Evolutionary conservation across 768 basidiomycete genomes (phyloP).

Genomic region (Lanmaoa pseudosensibilis): DNA sequence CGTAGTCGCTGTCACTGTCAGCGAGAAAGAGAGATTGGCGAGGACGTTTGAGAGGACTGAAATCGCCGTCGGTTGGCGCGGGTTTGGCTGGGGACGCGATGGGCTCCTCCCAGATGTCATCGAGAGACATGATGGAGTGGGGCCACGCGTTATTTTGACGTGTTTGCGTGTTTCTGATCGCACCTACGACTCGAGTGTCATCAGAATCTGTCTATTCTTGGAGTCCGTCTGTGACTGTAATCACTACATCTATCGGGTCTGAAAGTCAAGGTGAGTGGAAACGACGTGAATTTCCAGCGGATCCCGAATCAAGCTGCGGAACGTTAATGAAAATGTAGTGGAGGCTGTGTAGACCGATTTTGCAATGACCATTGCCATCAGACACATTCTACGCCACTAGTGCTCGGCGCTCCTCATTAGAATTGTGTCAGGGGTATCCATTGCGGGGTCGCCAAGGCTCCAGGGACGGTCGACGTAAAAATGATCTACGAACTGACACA

Average conservation of each 20-base stretch:
- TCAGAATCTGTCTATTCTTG: no score
- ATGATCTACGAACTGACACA: neutral
- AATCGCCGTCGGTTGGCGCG: slow-evolving; percentile 17
- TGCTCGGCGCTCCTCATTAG: no score
- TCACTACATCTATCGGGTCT: no score
- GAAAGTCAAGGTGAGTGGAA: no score
- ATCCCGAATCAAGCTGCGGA: neutral
- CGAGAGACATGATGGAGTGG: slow-evolving; percentile 37
- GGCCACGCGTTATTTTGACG: slow-evolving; percentile 28
- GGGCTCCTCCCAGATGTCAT: slow-evolving; percentile 63
- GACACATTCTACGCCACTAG: neutral
- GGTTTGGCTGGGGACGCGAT: slow-evolving; percentile 28
- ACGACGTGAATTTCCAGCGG: no score
- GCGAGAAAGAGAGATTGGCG: slow-evolving; percentile 55
- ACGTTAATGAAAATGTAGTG: neutral
- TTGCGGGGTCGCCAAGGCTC: no score
- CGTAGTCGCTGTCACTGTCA: slow-evolving; percentile 46
- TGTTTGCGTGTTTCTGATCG: slow-evolving; percentile 18
- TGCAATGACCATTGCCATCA: neutral
- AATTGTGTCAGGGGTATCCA: no score
- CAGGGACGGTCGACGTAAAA: no score
- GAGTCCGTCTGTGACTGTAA: no score
- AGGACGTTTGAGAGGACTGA: slow-evolving; percentile 32
- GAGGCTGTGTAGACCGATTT: neutral
- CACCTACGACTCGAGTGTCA: no score